Evolutionary conservation across 495 filamentous ascomycete species (phyloP).

Genomic region (Lichenothelia convexa): DNA sequence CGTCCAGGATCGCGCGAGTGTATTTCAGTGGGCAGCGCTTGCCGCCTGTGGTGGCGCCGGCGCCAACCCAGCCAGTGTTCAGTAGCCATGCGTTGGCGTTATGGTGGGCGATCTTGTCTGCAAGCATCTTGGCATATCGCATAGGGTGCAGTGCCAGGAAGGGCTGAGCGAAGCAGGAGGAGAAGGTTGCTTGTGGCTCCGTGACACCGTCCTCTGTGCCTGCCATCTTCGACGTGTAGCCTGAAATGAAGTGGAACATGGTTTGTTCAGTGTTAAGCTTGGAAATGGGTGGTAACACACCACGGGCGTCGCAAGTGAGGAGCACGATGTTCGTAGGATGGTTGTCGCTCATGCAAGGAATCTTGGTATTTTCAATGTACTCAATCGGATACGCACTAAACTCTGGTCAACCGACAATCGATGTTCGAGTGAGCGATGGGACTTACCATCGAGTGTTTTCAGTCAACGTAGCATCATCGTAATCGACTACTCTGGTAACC

Average conservation of each 20-base stretch:
- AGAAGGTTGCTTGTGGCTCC: constrained; percentile 97
- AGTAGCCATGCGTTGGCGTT: constrained; percentile 95
- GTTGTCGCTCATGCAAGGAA: constrained; percentile 70
- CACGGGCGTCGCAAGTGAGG: constrained; percentile 91
- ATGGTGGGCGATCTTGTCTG: constrained; percentile 91
- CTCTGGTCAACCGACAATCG: not conserved
- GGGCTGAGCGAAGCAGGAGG: constrained; percentile 96
- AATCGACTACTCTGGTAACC: constrained; percentile 74
- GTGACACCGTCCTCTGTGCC: constrained; percentile 93
- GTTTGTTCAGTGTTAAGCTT: constrained; percentile 91
- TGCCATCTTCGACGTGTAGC: constrained; percentile 99
- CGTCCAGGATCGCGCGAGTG: constrained; percentile 92
- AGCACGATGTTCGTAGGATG: constrained; percentile 97
- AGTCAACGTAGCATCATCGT: constrained; percentile 84
- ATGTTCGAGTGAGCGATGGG: not conserved
- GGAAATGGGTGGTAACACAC: constrained; percentile 93
- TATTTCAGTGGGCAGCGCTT: constrained; percentile 99
- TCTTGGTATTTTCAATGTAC: constrained; percentile 96
- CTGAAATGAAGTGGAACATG: constrained; percentile 99
- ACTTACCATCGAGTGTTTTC: constrained; percentile 82
- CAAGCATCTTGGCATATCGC: constrained; percentile 95
- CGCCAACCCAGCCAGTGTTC: constrained; percentile 98
- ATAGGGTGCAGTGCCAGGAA: constrained; percentile 98
- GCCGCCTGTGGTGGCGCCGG: constrained; percentile 81
- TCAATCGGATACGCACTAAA: constrained; percentile 86